Evolutionary conservation across 139 green algal genomes (phyloP).

Genomic region (Monoraphidium neglectum): DNA sequence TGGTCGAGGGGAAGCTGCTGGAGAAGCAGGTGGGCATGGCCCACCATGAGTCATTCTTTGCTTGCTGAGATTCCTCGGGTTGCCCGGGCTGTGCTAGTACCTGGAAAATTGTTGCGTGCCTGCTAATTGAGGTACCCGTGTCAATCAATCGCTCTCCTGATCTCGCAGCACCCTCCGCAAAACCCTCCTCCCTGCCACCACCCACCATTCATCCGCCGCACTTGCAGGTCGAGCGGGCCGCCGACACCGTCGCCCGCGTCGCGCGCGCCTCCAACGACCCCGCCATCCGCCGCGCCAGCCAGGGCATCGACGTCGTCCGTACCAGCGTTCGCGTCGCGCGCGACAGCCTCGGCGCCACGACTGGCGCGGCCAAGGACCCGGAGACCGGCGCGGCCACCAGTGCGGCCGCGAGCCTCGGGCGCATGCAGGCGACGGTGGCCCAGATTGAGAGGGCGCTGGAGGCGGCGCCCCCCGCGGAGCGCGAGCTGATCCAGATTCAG

Average conservation of each 20-base stretch:
- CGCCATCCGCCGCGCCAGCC: slow-evolving; percentile 23
- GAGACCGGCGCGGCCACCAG: background rate
- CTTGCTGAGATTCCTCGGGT: no score
- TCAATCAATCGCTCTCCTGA: no score
- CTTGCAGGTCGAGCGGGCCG: slow-evolving; percentile 44
- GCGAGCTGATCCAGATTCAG: slow-evolving; percentile 18
- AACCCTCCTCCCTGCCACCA: no score
- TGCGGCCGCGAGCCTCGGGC: slow-evolving; percentile 2
- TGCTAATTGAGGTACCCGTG: no score
- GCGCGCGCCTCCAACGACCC: slow-evolving; percentile 25
- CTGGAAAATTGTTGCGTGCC: no score
- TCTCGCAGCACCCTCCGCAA: no score
- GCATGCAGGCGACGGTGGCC: slow-evolving; percentile 25
- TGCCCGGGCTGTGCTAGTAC: no score
- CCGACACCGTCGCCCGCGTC: slow-evolving; percentile 16
- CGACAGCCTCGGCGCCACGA: slow-evolving; percentile 5
- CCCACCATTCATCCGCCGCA: no score
- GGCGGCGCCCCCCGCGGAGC: slow-evolving; percentile 18
- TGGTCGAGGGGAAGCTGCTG: slow-evolving; percentile 69
- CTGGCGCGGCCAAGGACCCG: background rate
- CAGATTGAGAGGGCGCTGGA: slow-evolving; percentile 28
- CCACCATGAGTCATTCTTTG: no score
- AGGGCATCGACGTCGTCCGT: slow-evolving; percentile 27
- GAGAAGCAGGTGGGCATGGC: slow-evolving; percentile 61
- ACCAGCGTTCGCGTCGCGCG: slow-evolving; percentile 32